A percentile compares a stretch with the other conserved stretches of the same genome.
These are phyloP conservation scores for Aspergillus steynii DNA, from an alignment of 495 filamentous ascomycete species.

Conservation along the genomic window DNA sequence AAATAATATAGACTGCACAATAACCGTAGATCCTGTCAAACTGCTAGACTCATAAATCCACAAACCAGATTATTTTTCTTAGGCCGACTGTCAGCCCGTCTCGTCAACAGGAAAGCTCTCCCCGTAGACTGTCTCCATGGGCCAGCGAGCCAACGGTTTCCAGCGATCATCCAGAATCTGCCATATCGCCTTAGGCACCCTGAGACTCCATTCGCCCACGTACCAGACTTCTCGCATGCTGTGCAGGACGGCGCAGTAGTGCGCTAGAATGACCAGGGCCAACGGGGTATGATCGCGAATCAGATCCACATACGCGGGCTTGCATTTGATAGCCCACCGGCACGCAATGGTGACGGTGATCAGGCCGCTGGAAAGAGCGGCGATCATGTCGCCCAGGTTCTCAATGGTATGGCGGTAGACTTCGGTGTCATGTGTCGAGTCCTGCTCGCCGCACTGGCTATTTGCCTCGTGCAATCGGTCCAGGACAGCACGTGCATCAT, in stretches of 20 bases:
- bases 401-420: conserved; percentile 36
- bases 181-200: conserved; percentile 40
- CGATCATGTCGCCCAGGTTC: conserved; percentile 33
- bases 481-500: conserved; percentile 22
- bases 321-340: conserved; percentile 52
- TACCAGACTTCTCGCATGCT: conserved; percentile 46
- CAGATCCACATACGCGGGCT: conserved; percentile 49
- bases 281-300: conserved; percentile 54
- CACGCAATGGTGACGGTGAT: conserved; percentile 29
- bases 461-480: conserved; percentile 32
- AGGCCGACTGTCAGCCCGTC: conserved; percentile 1
- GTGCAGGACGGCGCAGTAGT: conserved; percentile 48
- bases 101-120: conserved; percentile 17
- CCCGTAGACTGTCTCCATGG: conserved; percentile 39
- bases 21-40: not conserved
- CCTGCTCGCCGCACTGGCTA: conserved; percentile 23
- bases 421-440: conserved; percentile 34
- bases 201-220: conserved; percentile 45
- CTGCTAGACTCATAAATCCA: not conserved
- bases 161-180: conserved; percentile 37
- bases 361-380: conserved; percentile 28
- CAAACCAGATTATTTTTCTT: not conserved
- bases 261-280: conserved; percentile 51
- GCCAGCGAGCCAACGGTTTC: conserved; percentile 36
- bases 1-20: not conserved